These are phyloP conservation scores for Luffa aegyptiaca DNA, from an alignment of 306 rosid genomes.

Conservation along the genomic window DNA sequence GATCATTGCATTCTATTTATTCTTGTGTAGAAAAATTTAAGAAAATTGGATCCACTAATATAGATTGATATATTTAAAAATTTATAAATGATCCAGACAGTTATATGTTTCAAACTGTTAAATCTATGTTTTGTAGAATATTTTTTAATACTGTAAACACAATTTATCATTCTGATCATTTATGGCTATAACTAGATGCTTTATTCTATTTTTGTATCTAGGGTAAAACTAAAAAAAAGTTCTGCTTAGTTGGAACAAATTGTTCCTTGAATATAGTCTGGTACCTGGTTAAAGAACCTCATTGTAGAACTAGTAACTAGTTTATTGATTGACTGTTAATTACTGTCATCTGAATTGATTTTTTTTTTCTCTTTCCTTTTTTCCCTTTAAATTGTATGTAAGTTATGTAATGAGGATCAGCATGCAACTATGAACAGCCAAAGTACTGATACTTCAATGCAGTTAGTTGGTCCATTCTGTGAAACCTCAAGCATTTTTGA, in stretches of 20 bases:
- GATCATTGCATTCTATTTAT: not conserved
- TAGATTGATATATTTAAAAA: not conserved
- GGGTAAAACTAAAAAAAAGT: not conserved
- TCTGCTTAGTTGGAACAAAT: not conserved
- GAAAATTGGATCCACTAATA: not conserved
- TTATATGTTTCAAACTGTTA: not conserved
- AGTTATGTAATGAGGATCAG: slow-evolving; percentile 8
- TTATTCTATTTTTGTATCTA: not conserved
- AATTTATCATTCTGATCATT: not conserved
- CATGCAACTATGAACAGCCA: slow-evolving; percentile 3
- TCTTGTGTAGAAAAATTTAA: not conserved
- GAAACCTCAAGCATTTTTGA: not conserved
- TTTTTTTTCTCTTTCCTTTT: not conserved
- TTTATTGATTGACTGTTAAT: not conserved
- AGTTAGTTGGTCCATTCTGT: slow-evolving; percentile 7
- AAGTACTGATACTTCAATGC: slow-evolving; percentile 11
- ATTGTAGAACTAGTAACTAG: not conserved
- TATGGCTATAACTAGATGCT: not conserved
- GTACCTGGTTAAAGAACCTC: not conserved
- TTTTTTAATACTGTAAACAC: not conserved
- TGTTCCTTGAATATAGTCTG: not conserved
- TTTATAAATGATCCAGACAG: not conserved
- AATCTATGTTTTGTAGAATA: not conserved
- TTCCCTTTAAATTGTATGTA: not conserved
- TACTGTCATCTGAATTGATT: not conserved